phyloP scores from a whole-genome alignment of 352 stramenopile genomes.

The Peronospora destructor region DNA sequence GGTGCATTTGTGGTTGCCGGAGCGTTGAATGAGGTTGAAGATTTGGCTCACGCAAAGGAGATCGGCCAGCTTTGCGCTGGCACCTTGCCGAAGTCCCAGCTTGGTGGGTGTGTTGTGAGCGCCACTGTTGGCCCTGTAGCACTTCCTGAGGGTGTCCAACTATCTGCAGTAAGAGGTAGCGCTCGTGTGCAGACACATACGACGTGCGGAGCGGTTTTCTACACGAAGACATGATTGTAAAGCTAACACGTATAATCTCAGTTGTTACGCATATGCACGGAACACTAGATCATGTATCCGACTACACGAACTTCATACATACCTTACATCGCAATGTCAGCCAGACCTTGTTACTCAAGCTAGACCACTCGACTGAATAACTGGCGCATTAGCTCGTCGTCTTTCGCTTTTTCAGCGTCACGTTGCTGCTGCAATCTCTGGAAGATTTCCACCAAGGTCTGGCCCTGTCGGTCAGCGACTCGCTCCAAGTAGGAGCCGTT shows the following conservation, averaged over 20 bases:
- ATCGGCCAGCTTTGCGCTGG: constrained; percentile 20
- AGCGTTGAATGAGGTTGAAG: constrained; percentile 27
- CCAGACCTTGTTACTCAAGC: constrained; percentile 1
- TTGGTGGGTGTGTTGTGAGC: constrained; percentile 34
- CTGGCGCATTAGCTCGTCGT: constrained; percentile 26
- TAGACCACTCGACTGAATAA: constrained; percentile 17
- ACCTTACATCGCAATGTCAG: not conserved
- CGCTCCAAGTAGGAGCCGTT: constrained; percentile 33
- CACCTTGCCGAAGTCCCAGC: constrained; percentile 19
- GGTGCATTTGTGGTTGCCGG: constrained; percentile 32
- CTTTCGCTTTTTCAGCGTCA: constrained; percentile 24
- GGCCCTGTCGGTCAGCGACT: constrained; percentile 30
- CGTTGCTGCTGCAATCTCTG: constrained; percentile 29
- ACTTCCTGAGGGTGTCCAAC: constrained; percentile 14
- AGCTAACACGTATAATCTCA: constrained; percentile 3
- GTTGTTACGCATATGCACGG: constrained; percentile 8
- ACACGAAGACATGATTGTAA: constrained; percentile 15
- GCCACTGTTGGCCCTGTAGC: constrained; percentile 35
- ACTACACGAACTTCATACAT: constrained; percentile 2
- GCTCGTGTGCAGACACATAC: constrained; percentile 38
- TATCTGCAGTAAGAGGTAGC: constrained; percentile 1
- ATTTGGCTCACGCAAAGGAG: constrained; percentile 12
- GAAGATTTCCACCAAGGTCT: constrained; percentile 32
- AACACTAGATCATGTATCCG: not conserved
- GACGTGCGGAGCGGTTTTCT: constrained; percentile 42